Evolutionary conservation across 2,329 filamentous ascomycete genomes (phyloP), one percentile per base, ranked within the genome.

Genomic region (Mycogone perniciosa): DNA sequence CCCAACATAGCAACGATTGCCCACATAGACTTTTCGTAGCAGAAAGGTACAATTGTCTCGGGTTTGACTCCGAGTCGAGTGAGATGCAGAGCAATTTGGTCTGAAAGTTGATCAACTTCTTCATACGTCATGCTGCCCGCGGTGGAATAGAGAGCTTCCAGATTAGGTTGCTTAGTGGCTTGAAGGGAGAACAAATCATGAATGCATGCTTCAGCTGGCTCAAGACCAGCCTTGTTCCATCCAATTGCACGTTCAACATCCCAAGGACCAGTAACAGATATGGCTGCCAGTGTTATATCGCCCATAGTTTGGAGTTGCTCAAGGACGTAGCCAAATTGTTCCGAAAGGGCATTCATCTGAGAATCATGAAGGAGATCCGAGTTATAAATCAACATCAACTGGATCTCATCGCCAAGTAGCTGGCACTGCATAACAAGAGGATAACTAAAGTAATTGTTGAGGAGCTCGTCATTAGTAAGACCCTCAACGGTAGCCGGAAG

Each of bases 1-100:
- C 49, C 61, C 6, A 64, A 33, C 46, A 62, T 58, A 2, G 57
- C 57, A 1, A 63, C 54, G 1, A 57, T 33, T 8, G 57, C 48
- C 55, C 53, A 58, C 7, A 43, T 29, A 6, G 51, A 60, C 55
- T 62, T 54, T 26, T 56, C 54, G 5, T 47, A 53, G 38, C 46
- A 56, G 11, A 56, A 34, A 2, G 54, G 46, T 10, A 54, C 52
- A 6, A 39, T 39, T 0, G 44, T 64, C 49, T 43, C 65, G 0
- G 57, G 58, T 2, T 51, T 41, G 11, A 71, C 58, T 10, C 64
- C 63, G 7, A 52, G n/a, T 4, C 26, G 31, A 7, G 20, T 30
- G 30, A 57, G 52, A 13, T 53, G 38, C 5, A 35, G 30, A 26
- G 41, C 48, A 10, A 51, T 34, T 10, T 31, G 30, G n/a, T 13